Conservation (phyloP, 129 eudicot species). For the Ambrosia trifida region DNA sequence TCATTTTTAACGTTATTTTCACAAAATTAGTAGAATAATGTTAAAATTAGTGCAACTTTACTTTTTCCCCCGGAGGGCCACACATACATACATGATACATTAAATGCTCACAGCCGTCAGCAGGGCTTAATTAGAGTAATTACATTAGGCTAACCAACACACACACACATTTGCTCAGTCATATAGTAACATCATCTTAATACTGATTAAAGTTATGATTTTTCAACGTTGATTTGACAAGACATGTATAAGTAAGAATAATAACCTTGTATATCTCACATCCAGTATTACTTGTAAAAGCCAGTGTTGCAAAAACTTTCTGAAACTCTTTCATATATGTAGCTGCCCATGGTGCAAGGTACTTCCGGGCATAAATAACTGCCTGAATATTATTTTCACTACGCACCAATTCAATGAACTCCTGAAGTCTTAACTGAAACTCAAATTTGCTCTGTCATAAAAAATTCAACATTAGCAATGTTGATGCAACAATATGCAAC, state of each 20-base stretch:
- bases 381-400: conserved; percentile 67
- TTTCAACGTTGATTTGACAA: conserved; percentile 7
- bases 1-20: too few species aligned
- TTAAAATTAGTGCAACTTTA: too few species aligned
- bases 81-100: too few species aligned
- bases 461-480: conserved; percentile 22
- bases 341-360: conserved; percentile 93
- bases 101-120: too few species aligned
- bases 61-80: too few species aligned
- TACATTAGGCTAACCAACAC: neutral
- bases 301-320: conserved; percentile 89
- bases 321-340: conserved; percentile 92
- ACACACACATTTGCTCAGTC: too few species aligned
- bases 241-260: conserved; percentile 19
- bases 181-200: too few species aligned
- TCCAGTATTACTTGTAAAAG: conserved; percentile 86
- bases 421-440: conserved; percentile 96
- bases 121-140: conserved; percentile 3
- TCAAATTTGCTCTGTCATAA: conserved; percentile 89
- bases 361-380: conserved; percentile 78
- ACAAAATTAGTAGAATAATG: too few species aligned
- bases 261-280: conserved; percentile 86
- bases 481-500: neutral
- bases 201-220: neutral
- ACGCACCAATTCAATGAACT: conserved; percentile 90